A percentile compares a stretch with the other conserved stretches of the same genome.
phyloP scores from a whole-genome alignment of 345 rosid species.

The Rhizophora apiculata region DNA sequence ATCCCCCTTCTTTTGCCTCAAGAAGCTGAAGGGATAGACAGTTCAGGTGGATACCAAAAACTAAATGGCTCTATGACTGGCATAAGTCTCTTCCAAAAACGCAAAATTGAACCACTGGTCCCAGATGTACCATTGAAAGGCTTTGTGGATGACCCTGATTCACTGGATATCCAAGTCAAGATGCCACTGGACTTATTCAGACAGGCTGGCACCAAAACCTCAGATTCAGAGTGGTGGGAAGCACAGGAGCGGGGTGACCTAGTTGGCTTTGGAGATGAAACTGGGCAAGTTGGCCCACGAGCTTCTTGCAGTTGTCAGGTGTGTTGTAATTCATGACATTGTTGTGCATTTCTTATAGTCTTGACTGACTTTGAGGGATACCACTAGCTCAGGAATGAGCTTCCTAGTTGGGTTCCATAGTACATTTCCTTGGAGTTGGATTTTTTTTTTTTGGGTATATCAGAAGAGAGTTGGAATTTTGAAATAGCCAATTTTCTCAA shows the following conservation, averaged over 20 bases:
- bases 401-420: no score
- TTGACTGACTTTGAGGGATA: no score
- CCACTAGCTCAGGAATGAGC: no score
- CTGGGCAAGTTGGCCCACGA: constrained; percentile 89
- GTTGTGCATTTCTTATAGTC: no score
- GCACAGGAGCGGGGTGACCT: constrained; percentile 74
- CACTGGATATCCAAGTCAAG: constrained; percentile 32
- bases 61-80: constrained; percentile 34
- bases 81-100: constrained; percentile 54
- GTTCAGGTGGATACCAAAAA: constrained; percentile 37
- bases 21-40: constrained; percentile 59
- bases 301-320: constrained; percentile 96
- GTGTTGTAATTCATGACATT: constrained; percentile 19
- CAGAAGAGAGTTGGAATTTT: no score
- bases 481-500: no score
- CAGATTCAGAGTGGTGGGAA: constrained; percentile 89
- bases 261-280: constrained; percentile 50
- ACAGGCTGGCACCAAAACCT: constrained; percentile 35
- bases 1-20: constrained; percentile 93
- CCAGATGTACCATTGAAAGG: constrained; percentile 79
- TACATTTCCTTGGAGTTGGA: no score
- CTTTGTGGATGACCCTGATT: constrained; percentile 72
- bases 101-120: constrained; percentile 47
- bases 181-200: constrained; percentile 24
- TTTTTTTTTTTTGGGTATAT: no score